These are phyloP conservation scores for Elsinoe necatrix DNA, from an alignment of 2,329 filamentous ascomycete species.

Conservation along the genomic window DNA sequence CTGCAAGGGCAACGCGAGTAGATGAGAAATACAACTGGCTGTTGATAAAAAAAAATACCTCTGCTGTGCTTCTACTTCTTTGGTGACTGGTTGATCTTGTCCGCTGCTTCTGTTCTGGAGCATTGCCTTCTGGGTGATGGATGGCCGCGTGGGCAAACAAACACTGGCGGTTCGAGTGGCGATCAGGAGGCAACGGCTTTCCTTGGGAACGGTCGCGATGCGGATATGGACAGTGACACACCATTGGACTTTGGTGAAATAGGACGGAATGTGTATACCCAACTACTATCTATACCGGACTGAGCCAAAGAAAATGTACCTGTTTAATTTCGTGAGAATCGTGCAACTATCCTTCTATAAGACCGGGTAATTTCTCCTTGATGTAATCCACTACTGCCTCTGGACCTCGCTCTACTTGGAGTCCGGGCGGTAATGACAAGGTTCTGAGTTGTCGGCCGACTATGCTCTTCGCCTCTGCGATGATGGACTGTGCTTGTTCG, in stretches of 20 bases:
- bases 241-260: no score
- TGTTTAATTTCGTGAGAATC: no score
- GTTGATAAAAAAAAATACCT: slow-evolving; percentile 12
- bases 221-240: no score
- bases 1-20: slow-evolving; percentile 1
- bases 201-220: no score
- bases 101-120: not conserved
- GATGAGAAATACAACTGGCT: slow-evolving; percentile 14
- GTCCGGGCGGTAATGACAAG: slow-evolving; percentile 46
- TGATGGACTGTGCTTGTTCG: slow-evolving; percentile 42
- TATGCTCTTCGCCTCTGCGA: slow-evolving; percentile 36
- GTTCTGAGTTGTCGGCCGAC: slow-evolving; percentile 42
- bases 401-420: slow-evolving; percentile 46
- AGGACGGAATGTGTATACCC: no score
- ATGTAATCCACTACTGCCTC: slow-evolving; percentile 50
- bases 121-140: not conserved
- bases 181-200: not conserved
- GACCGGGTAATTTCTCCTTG: slow-evolving; percentile 33
- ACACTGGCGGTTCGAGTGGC: not conserved
- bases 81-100: not conserved
- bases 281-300: no score
- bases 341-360: slow-evolving; percentile 20
- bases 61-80: not conserved
- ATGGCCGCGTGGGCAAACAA: not conserved
- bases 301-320: no score